Base-by-base conservation (phyloP, 805 yeast genomes). In the Saturnispora halmiae region DNA sequence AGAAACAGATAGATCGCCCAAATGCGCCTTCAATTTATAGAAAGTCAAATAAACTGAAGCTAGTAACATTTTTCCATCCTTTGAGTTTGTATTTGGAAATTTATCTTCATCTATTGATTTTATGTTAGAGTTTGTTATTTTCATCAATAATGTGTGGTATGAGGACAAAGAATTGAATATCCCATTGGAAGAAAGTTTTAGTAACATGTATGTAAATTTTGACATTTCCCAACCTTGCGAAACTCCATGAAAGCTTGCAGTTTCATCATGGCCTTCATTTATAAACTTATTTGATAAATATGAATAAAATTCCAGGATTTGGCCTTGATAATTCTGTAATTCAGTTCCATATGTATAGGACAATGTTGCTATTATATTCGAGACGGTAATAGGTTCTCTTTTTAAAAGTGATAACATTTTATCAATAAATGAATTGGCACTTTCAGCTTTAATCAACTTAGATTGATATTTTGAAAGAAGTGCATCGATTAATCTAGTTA, bases 21-120 rank as follows among this genome's bases (percentile, higher is more conserved):
- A 15, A 6, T 20, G 11, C 9, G 14, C 24, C 29, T 15, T 21
- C 13, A 37, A 29, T 15, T 37, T 22, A 22, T 22, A 29, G 10
- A 5, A 29, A 15, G 30, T 37, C 7, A 37, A n/a, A 30, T 30
- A 31, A 22, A 37, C 24, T n/a, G 40, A 37, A 4, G 34, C 40
- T 4, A 37, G 9, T 11, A 37, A 15, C 8, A 27, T 22, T 22
- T 37, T 37, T 7, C 27, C 29, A 8, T 37, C 30, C 16, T 37
- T 37, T 21, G 32, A 25, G 30, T 29, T 20, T 22, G 11, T 26
- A 14, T 16, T 8, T 6, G 8, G 13, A 10, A 36, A 29, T 13
- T 28, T 22, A 2, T 7, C 4, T 11, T 21, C 13, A 4, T 22
- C 19, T 6, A 31, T 31, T 4, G 22, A 24, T n/a, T 30, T 13